Base-by-base conservation (phyloP, 2,329 filamentous ascomycete genomes). In the Fusarium sp. region DNA sequence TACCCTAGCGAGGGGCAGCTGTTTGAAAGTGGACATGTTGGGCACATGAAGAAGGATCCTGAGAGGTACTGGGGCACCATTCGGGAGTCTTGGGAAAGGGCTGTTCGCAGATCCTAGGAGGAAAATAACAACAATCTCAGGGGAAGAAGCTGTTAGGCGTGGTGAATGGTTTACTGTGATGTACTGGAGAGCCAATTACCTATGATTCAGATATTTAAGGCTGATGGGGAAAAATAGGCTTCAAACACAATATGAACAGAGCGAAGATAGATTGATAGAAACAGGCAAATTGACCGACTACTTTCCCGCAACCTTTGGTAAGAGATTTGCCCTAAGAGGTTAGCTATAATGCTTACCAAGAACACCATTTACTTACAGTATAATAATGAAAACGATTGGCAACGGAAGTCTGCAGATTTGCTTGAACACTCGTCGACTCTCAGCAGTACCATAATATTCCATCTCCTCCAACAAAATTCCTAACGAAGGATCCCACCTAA, bases 1-100 rank as follows among this genome's bases (percentile, higher is more conserved):
- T 68, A 54, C 0, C 18, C 22, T 11, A 47, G 30, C 4, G 55
- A 68, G 4, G 65, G 64, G 6, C 45, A 54, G 15, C 3, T 50
- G 2, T 68, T 68, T 4, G 22, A 62, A 3, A 68, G 64, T 30
- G 66, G 66, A 2, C 66, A 68, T 39, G 64, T 68, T 7, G 66
- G 34, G 0, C 63, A 68, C 5, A 68, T 68, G 66, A 68, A 42
- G 8, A 39, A 28, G 11, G 22, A 44, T 17, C 64, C 66, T 0
- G 55, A 50, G 18, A 44, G 0, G 1, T 68, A 68, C 3, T 68
- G 64, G 66, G n/a, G n/a, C 1, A 13, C 36, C 0, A 50, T 68
- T n/a, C 13, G 9, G 17, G n/a, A 32, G 2, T 36, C 32, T 8
- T 62, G 60, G 60, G 18, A 4, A 6, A 47, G 22, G 41, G 60